Percentiles rank a stretch among this genome's conserved stretches.
Evolutionary conservation across 352 stramenopile genomes (phyloP).

Genomic region (Globisporangium echinulatum): DNA sequence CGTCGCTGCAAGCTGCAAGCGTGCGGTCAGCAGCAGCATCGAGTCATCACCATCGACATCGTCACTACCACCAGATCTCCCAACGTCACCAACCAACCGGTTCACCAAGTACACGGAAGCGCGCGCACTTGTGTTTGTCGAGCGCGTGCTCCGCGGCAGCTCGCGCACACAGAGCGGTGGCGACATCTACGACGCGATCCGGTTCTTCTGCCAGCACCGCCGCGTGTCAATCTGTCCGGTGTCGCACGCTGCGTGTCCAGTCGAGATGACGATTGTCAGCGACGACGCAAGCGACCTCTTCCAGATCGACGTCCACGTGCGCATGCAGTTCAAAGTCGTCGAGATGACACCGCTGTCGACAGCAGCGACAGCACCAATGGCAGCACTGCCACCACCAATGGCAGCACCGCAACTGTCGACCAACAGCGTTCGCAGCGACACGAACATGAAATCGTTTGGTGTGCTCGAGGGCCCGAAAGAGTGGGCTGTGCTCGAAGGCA

Average conservation of each 20-base stretch:
- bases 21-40: neutral
- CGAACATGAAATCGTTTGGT: neutral
- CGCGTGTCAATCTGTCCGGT: constrained; percentile 60
- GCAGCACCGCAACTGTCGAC: neutral
- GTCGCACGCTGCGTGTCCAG: constrained; percentile 53
- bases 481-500: constrained; percentile 57
- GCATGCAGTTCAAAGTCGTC: constrained; percentile 75
- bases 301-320: constrained; percentile 51
- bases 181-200: constrained; percentile 80
- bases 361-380: neutral
- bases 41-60: constrained; percentile 1
- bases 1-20: too few relatives aligned
- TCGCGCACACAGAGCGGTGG: constrained; percentile 68
- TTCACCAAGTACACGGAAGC: constrained; percentile 39
- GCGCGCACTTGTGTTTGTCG: constrained; percentile 55
- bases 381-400: neutral
- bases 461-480: constrained; percentile 21
- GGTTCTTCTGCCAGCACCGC: constrained; percentile 57
- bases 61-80: neutral
- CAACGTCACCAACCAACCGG: constrained; percentile 25
- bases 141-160: constrained; percentile 61
- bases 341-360: constrained; percentile 27
- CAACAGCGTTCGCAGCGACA: neutral
- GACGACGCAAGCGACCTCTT: constrained; percentile 20
- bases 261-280: constrained; percentile 40